Evolutionary conservation across 176 grass and related monocot species (phyloP), one percentile per base, ranked within the genome.

Genomic region (Zizania latifolia): DNA sequence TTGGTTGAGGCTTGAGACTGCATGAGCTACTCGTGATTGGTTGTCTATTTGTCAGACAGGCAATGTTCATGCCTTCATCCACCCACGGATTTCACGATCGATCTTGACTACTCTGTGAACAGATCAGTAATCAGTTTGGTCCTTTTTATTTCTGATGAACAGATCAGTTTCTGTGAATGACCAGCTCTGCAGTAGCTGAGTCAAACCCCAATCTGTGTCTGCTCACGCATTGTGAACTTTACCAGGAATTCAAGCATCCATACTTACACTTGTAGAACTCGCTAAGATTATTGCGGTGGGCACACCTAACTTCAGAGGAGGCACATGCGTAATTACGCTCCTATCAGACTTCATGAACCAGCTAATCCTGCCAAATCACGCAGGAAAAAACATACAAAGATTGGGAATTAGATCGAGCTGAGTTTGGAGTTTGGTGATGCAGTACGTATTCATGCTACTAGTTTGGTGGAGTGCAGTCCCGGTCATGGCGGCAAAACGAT

Each of bases 191-290:
- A 46, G 29, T 34, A 37, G 29, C 22, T 14, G 45, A 77, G 78
- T 82, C 84, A 71, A 71, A 77, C 48, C 45, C 48, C 71, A 86
- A 80, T 56, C n/a, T 19, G 37, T 24, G 10, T 27, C 51, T 35
- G 55, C 65, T 60, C 14, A 68, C 78, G 45, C n/a, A n/a, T 45
- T 69, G 45, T 64, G 23, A 30, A 6, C 17, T 58, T 68, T 80
- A 59, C 48, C 32, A 14, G 35, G 1, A 21, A 44, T 35, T 19
- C 43, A 48, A 71, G 28, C 23, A 21, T 8, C 1, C 21, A 0
- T 19, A 74, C 24, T 27, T 34, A 34, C 34, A 74, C 55, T 6
- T 68, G 27, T 62, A 10, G 43, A 59, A 27, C 35, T 21, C 19
- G 12, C 11, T 31, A 72, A 29, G 58, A 62, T 51, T 34, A 23